Evolutionary conservation across 345 rosid species (phyloP).

Genomic region (Sapria himalayana): DNA sequence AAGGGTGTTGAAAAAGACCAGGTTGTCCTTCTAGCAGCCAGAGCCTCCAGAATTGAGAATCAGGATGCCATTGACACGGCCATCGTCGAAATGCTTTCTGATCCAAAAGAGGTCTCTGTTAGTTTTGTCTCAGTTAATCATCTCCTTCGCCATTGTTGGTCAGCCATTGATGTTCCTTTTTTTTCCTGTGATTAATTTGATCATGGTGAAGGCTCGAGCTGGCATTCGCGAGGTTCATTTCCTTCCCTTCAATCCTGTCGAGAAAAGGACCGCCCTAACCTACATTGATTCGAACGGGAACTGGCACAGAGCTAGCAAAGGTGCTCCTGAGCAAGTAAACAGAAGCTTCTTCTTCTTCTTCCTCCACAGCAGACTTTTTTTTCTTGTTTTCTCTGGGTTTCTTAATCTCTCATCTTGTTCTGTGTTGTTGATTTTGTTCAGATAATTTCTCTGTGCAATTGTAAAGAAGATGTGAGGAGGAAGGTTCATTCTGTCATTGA

Average conservation of each 20-base stretch:
- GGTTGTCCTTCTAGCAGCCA: slow-evolving; percentile 61
- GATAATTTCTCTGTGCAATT: slow-evolving; percentile 54
- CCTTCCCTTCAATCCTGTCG: slow-evolving; percentile 77
- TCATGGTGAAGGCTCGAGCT: slow-evolving; percentile 43
- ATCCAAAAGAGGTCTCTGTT: slow-evolving; percentile 62
- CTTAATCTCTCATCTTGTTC: too few species aligned
- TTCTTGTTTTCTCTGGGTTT: slow-evolving; percentile 5
- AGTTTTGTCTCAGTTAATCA: not conserved
- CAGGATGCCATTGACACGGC: slow-evolving; percentile 91
- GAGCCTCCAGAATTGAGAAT: slow-evolving; percentile 76
- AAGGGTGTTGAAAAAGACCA: slow-evolving; percentile 59
- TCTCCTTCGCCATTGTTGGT: not conserved
- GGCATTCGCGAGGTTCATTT: slow-evolving; percentile 66
- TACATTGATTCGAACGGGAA: slow-evolving; percentile 51
- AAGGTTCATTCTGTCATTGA: slow-evolving; percentile 59
- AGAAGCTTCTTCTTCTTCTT: not conserved
- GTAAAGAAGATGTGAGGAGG: slow-evolving; percentile 51
- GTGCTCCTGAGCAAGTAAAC: slow-evolving; percentile 86
- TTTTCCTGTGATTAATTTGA: not conserved
- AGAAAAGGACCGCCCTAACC: slow-evolving; percentile 83
- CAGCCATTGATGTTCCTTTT: not conserved
- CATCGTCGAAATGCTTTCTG: slow-evolving; percentile 87
- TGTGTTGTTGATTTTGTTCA: too few species aligned
- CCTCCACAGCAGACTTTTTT: too few species aligned
- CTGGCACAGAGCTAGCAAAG: slow-evolving; percentile 82